phyloP scores from a whole-genome alignment of 495 filamentous ascomycete genomes.

The Echria macrotheca region DNA sequence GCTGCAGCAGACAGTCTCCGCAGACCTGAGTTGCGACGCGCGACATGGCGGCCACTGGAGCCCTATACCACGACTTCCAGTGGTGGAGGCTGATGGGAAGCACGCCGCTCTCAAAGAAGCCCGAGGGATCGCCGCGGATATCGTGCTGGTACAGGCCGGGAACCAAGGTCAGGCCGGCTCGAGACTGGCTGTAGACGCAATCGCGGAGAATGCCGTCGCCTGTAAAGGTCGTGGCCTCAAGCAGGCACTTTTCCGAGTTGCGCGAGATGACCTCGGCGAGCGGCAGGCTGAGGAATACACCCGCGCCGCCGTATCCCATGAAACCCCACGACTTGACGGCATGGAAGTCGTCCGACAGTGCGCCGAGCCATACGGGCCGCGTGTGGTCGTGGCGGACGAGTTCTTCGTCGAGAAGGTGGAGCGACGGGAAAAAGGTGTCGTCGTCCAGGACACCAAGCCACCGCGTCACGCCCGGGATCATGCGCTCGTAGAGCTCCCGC shows the following conservation, averaged over 20 bases:
- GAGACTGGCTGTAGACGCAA: constrained; percentile 54
- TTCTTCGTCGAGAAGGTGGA: constrained; percentile 50
- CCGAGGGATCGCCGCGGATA: constrained; percentile 52
- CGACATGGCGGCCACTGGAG: constrained; percentile 55
- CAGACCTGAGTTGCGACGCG: constrained; percentile 46
- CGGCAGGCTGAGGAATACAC: constrained; percentile 59
- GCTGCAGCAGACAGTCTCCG: constrained; percentile 57
- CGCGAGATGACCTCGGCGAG: constrained; percentile 49
- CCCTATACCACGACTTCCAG: constrained; percentile 51
- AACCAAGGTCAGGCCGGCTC: constrained; percentile 52
- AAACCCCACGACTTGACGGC: constrained; percentile 55
- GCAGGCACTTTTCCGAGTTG: constrained; percentile 51
- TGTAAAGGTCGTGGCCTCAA: constrained; percentile 41
- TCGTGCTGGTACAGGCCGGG: constrained; percentile 61
- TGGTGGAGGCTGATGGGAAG: constrained; percentile 56
- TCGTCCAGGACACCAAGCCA: constrained; percentile 67
- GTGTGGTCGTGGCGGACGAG: constrained; percentile 43
- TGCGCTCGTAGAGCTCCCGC: constrained; percentile 47
- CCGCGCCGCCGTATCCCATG: constrained; percentile 66
- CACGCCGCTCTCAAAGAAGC: constrained; percentile 58
- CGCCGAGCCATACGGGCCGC: constrained; percentile 54
- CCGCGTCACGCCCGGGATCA: constrained; percentile 45
- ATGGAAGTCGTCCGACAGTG: constrained; percentile 57
- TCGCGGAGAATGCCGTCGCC: constrained; percentile 60
- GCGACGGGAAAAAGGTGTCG: constrained; percentile 67